Evolutionary conservation across 495 filamentous ascomycete genomes (phyloP).

Genomic region (Talaromyces ruber): DNA sequence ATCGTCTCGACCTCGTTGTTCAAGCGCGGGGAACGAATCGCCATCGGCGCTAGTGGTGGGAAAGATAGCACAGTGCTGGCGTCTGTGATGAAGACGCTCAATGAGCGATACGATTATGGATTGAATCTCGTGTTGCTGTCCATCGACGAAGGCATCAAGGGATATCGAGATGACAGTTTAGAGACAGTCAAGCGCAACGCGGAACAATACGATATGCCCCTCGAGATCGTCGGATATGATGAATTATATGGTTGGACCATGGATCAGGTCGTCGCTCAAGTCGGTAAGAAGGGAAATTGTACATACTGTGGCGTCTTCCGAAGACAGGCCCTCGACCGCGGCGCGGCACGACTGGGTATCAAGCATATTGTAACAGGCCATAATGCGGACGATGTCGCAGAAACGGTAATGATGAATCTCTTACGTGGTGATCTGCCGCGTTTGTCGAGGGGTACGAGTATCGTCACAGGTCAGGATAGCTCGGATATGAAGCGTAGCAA

Average conservation of each 20-base stretch:
- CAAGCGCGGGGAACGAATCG: slow-evolving; percentile 73
- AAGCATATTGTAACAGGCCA: slow-evolving; percentile 95
- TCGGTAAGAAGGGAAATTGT: slow-evolving; percentile 98
- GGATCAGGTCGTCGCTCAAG: slow-evolving; percentile 92
- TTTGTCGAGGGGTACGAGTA: slow-evolving; percentile 82
- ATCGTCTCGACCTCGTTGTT: slow-evolving; percentile 75
- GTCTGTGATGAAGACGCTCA: slow-evolving; percentile 87
- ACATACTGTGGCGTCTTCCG: slow-evolving; percentile 98
- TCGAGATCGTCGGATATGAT: slow-evolving; percentile 85
- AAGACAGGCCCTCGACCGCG: slow-evolving; percentile 87
- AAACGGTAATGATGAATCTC: slow-evolving; percentile 97
- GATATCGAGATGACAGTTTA: slow-evolving; percentile 89
- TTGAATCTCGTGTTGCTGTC: slow-evolving; percentile 79
- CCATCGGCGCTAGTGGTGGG: slow-evolving; percentile 92
- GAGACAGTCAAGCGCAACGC: slow-evolving; percentile 96
- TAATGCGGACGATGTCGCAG: slow-evolving; percentile 97
- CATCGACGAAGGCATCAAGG: slow-evolving; percentile 95
- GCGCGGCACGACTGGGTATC: slow-evolving; percentile 79
- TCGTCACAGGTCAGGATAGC: slow-evolving; percentile 67
- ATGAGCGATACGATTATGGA: slow-evolving; percentile 81
- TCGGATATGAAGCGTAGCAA: slow-evolving; percentile 87
- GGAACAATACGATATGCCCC: slow-evolving; percentile 77
- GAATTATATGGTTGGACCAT: slow-evolving; percentile 99
- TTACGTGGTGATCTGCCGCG: slow-evolving; percentile 84
- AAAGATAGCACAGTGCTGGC: slow-evolving; percentile 97